These are phyloP conservation scores for Sextonia rubra DNA, from an alignment of 164 flowering plant species.

Conservation along the genomic window DNA sequence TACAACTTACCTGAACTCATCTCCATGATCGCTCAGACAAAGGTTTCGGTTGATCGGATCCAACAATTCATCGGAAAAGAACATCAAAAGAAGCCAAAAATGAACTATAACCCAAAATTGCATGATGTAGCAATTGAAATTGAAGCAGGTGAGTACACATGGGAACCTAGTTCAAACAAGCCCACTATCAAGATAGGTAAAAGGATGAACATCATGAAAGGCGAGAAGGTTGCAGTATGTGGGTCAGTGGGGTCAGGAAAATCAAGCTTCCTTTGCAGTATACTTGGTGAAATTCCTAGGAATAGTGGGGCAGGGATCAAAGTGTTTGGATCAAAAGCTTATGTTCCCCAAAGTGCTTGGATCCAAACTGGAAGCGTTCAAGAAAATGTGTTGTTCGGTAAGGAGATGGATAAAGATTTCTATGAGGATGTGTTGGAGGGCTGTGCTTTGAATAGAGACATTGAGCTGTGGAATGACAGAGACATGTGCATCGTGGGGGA, in stretches of 20 bases:
- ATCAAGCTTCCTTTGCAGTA: slow-evolving; percentile 66
- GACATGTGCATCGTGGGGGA: slow-evolving; percentile 68
- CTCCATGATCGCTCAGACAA: slow-evolving; percentile 76
- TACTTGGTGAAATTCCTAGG: slow-evolving; percentile 72
- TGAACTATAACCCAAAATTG: slow-evolving; percentile 8
- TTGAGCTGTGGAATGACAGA: slow-evolving; percentile 57
- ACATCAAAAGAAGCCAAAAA: slow-evolving; percentile 28
- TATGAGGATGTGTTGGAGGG: slow-evolving; percentile 59
- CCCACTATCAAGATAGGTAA: slow-evolving; percentile 46
- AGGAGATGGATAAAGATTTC: slow-evolving; percentile 39
- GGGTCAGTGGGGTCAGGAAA: slow-evolving; percentile 89
- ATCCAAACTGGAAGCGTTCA: slow-evolving; percentile 73
- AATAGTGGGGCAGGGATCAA: slow-evolving; percentile 42
- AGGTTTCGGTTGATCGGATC: slow-evolving; percentile 67
- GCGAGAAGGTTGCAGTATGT: slow-evolving; percentile 71
- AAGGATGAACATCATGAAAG: slow-evolving; percentile 42
- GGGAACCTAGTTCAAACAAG: slow-evolving; percentile 44
- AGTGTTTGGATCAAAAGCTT: slow-evolving; percentile 67
- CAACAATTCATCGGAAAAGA: slow-evolving; percentile 44
- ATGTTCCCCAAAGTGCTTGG: slow-evolving; percentile 86
- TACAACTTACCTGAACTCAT: slow-evolving; percentile 81
- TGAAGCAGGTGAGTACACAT: slow-evolving; percentile 50
- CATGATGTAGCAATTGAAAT: slow-evolving; percentile 47
- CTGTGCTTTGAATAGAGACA: slow-evolving; percentile 67
- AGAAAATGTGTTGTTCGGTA: slow-evolving; percentile 80